Percentiles rank a stretch among this genome's conserved stretches.
Evolutionary conservation across 2,329 filamentous ascomycete species (phyloP).

Genomic region (Colletotrichum lupini): DNA sequence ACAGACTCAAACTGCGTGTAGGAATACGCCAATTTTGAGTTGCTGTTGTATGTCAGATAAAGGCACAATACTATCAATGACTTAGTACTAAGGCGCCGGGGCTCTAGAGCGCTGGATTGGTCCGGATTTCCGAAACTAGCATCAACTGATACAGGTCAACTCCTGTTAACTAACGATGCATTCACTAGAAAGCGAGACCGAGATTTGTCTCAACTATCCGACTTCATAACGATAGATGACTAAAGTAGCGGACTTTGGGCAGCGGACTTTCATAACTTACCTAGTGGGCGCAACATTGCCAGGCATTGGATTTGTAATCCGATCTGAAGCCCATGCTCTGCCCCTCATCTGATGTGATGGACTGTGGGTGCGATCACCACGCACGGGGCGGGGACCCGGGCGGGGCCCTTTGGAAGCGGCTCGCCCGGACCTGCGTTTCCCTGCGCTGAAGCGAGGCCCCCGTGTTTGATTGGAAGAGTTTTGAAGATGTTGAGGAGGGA

Average conservation of each 20-base stretch:
- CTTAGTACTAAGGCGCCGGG: too few species aligned
- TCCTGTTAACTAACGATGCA: neutral
- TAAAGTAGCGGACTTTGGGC: neutral
- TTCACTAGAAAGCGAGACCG: neutral
- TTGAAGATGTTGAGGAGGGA: neutral
- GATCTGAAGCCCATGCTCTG: neutral
- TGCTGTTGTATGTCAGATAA: too few species aligned
- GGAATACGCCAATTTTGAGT: too few species aligned
- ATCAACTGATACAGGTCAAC: neutral
- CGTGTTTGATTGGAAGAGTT: constrained; percentile 4
- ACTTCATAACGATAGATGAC: neutral
- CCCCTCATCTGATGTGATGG: constrained; percentile 26
- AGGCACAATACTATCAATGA: too few species aligned
- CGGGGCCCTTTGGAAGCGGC: neutral
- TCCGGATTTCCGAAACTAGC: neutral
- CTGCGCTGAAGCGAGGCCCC: neutral
- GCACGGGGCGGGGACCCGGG: neutral
- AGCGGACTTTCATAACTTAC: neutral
- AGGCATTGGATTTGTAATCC: constrained; percentile 27
- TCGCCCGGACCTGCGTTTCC: constrained; percentile 12
- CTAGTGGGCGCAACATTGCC: neutral
- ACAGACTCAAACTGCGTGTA: too few species aligned
- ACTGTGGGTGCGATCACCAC: constrained; percentile 11
- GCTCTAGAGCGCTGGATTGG: too few species aligned
- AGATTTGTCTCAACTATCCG: neutral